Evolutionary conservation across 768 basidiomycete genomes (phyloP), one percentile per base, ranked within the genome.

Genomic region (Cantharellus anzutake): DNA sequence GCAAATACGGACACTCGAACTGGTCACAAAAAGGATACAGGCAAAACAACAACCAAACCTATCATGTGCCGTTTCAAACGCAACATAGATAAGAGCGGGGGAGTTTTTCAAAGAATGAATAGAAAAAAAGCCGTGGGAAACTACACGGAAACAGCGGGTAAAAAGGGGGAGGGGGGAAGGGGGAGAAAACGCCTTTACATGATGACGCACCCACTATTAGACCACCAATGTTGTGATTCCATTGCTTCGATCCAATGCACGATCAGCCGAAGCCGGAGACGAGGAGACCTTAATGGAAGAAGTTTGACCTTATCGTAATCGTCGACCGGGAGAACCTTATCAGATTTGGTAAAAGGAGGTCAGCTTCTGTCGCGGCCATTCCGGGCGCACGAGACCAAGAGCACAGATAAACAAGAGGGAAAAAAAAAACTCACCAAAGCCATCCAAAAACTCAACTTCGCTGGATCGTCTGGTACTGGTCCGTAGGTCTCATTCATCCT

Each of bases 191-290:
- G 35, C 38, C 58, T 34, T 14, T 42, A 57, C 56, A 39, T 42
- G 16, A 64, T 58, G 5, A 62, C 48, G 53, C 63, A 61, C 59
- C 68, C 69, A 4, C 64, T 59, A 37, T 61, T 64, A 59, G 66
- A 68, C 68, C 68, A 81, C 80, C 80, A 82, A 56, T 77, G 74
- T 11, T 55, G 52, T 59, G 74, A 73, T 58, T 77, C 73, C 60
- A 86, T 71, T 66, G 80, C 78, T 72, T 96, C 90, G 66, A 97
- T 93, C 94, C 94, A 98, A 66, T 90, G 86, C 37, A 87, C 86
- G 60, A 96, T 84, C 65, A 98, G 75, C 60, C 84, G 75, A 59
- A 98, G 72, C 40, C 94, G 76, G 62, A 96, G 73, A 37, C 84
- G 77, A 0, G 86, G 76, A 58, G 80, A 86, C 61, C 81, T 79